These are phyloP conservation scores for Cladorrhinum sp. DNA, from an alignment of 2,329 filamentous ascomycete species.

Conservation along the genomic window DNA sequence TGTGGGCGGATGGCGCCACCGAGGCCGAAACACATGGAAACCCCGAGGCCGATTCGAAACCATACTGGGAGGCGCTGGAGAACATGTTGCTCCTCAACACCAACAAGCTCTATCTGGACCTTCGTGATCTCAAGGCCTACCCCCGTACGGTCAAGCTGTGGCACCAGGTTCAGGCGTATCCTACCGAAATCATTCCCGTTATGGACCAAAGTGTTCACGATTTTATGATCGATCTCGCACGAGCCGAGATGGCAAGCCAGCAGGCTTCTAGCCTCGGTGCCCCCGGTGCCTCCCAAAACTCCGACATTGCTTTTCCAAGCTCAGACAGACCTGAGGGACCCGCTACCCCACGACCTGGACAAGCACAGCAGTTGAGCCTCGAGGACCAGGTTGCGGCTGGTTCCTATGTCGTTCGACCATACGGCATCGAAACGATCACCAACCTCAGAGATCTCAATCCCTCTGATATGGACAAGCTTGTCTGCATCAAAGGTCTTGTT, in stretches of 20 bases:
- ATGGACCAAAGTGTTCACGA: conserved; percentile 97
- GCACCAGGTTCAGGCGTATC: conserved; percentile 92
- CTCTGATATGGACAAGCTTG: conserved; percentile 91
- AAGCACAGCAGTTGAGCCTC: conserved; percentile 53
- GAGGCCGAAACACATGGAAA: conserved; percentile 69
- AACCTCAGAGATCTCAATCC: conserved; percentile 95
- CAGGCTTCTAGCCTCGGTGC: conserved; percentile 48
- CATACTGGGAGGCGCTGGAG: conserved; percentile 81
- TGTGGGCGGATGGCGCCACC: conserved; percentile 83
- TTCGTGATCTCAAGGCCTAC: conserved; percentile 86
- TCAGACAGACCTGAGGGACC: conserved; percentile 66
- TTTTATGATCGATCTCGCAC: conserved; percentile 84
- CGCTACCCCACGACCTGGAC: conserved; percentile 43
- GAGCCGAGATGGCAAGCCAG: conserved; percentile 71
- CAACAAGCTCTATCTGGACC: conserved; percentile 81
- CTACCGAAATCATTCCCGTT: conserved; percentile 90
- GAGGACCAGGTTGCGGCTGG: conserved; percentile 79
- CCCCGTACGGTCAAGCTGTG: conserved; percentile 90
- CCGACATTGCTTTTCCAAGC: conserved; percentile 72
- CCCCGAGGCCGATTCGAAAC: conserved; percentile 71
- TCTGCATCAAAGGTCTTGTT: conserved; percentile 92
- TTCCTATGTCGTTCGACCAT: conserved; percentile 83
- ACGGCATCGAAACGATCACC: conserved; percentile 79
- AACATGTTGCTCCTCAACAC: conserved; percentile 88
- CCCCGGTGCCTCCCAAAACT: conserved; percentile 58